phyloP scores from a whole-genome alignment of 441 rosid species.

The Euphorbia corollata region DNA sequence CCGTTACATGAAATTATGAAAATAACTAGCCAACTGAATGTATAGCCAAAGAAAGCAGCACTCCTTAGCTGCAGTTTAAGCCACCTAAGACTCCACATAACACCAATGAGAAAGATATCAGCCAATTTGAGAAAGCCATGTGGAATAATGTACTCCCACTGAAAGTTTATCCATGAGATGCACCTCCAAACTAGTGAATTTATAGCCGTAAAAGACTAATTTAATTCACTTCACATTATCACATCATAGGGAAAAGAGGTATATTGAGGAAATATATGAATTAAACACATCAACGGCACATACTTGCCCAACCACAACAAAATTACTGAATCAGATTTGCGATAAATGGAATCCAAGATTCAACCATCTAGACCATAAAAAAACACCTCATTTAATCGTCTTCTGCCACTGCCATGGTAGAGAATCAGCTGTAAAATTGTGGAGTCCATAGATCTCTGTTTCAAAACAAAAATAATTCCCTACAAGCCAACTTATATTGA shows the following conservation, averaged over 20 bases:
- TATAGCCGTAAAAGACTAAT: neutral
- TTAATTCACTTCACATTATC: neutral
- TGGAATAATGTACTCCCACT: neutral
- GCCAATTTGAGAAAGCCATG: neutral
- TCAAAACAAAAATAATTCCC: neutral
- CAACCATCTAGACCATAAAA: conserved; percentile 1
- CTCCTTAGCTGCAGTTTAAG: neutral
- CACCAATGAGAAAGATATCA: neutral
- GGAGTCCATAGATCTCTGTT: neutral
- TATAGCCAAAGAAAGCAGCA: neutral
- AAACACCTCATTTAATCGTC: neutral
- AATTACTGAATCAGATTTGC: neutral
- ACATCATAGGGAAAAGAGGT: neutral
- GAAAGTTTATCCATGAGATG: neutral
- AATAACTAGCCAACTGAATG: neutral
- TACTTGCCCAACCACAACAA: neutral
- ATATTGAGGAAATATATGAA: neutral
- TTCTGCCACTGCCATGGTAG: neutral
- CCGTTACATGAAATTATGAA: neutral
- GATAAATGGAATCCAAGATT: neutral
- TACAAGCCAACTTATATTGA: neutral
- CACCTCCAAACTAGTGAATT: neutral
- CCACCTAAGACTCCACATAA: neutral
- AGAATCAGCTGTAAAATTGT: neutral
- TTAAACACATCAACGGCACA: neutral